These are phyloP conservation scores for Leucaena leucocephala DNA, from an alignment of 306 rosid genomes.

Conservation along the genomic window DNA sequence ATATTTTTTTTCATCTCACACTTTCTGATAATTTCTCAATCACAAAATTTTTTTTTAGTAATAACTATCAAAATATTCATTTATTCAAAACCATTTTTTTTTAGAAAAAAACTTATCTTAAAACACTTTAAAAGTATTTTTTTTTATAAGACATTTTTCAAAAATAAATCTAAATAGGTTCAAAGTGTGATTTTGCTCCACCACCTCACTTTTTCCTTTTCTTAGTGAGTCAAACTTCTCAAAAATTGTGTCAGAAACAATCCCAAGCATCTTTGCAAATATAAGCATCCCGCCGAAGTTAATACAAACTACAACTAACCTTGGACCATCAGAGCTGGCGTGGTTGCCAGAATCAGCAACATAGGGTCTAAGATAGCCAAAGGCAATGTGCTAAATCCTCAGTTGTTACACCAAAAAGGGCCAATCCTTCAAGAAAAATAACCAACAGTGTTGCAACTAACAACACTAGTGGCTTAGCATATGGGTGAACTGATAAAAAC, in stretches of 20 bases:
- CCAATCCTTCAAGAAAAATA: conserved; percentile 77
- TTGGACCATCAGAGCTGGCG: conserved; percentile 69
- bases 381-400: conserved; percentile 69
- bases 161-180: no score
- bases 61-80: no score
- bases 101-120: no score
- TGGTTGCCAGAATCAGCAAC: conserved; percentile 91
- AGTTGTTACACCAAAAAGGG: conserved; percentile 81
- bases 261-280: conserved; percentile 96
- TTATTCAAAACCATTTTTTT: no score
- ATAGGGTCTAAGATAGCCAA: conserved; percentile 86
- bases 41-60: no score
- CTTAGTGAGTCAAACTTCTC: conserved; percentile 88
- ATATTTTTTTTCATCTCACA: no score
- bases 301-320: conserved; percentile 80
- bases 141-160: no score
- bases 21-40: no score
- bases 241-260: conserved; percentile 84
- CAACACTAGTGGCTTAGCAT: conserved; percentile 84
- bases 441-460: conserved; percentile 79
- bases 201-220: conserved; percentile 91
- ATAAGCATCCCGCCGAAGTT: conserved; percentile 94
- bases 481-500: conserved; percentile 81
- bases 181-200: conserved; percentile 71
- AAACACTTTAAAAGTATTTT: no score